Base-by-base conservation (phyloP, 768 basidiomycete genomes). In the Mycena chlorophos region DNA sequence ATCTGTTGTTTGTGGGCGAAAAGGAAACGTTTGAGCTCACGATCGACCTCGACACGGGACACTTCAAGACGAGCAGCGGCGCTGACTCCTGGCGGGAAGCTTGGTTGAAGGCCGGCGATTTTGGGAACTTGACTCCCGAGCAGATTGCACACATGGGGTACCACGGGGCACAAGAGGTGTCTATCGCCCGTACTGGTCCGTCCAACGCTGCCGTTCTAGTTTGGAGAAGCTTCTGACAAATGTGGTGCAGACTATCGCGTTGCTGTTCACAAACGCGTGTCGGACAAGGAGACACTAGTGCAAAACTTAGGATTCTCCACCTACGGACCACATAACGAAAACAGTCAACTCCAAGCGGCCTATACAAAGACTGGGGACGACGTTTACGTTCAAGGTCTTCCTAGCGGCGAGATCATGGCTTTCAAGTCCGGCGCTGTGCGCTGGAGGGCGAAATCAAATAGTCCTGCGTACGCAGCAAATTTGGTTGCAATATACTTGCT, bases 251-350 rank as follows among this genome's bases (percentile, higher is more conserved):
- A 98, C 67, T 98, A 98, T 65, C 85, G 90, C 57, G 84, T 99
- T 52, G 82, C 89, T 37, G 94, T 98, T 50, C 85, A 87, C 69
- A 81, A 86, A 13, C 81, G 82, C 20, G 76, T 80, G 0, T 64
- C 71, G 20, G 62, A 58, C 26, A 66, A 68, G 3, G 58, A 63
- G 17, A 66, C 78, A 5, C 82, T 79, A 22, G 75, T 84, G 12
- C 96, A 98, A 64, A 90, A 90, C 51, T 80, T 98, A 14, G 85
- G 87, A 0, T 97, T 94, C 71, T 96, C 95, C 0, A 84, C 87
- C 0, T 98, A 98, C 69, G 92, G 94, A 0, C 94, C 96, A 4
- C 95, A 95, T 68, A 93, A 89, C 66, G 86, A 88, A 69, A 91
- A 95, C 67, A 83, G 81, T 60, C 73, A 80, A 5, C 65, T 86